These are phyloP conservation scores for Spergularia bocconei DNA, from an alignment of 148 eudicot genomes.

Conservation along the genomic window DNA sequence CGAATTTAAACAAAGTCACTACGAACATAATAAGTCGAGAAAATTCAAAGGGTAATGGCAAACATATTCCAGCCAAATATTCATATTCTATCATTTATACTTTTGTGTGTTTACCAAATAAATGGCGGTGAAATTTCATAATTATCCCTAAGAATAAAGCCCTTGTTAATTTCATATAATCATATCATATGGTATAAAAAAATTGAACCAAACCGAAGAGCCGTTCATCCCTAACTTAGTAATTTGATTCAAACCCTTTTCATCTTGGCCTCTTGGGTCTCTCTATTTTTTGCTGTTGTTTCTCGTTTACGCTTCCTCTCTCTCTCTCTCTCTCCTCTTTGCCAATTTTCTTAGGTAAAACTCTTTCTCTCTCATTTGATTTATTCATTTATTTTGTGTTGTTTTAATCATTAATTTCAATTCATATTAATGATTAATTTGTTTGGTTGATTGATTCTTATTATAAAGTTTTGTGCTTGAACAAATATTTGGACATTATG, in stretches of 20 bases:
- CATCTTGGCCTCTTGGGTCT: neutral
- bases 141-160: conserved; percentile 1
- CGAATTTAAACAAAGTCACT: too few species aligned
- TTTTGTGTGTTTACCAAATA: neutral
- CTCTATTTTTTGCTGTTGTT: neutral
- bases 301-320: neutral
- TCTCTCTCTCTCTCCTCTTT: neutral
- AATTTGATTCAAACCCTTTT: neutral
- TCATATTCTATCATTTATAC: too few species aligned
- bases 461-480: neutral
- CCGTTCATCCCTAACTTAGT: conserved; percentile 12
- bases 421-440: conserved; percentile 4
- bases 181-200: neutral
- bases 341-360: conserved; percentile 27
- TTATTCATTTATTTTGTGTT: neutral
- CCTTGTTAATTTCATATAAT: neutral
- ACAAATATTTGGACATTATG: neutral
- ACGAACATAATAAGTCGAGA: too few species aligned
- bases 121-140: conserved; percentile 6
- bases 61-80: too few species aligned
- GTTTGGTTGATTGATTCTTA: neutral
- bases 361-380: neutral
- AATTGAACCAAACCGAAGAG: conserved; percentile 1
- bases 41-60: too few species aligned
- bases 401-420: neutral